Evolutionary conservation across 768 basidiomycete species (phyloP).

Genomic region (Candolleomyces eurysporus): DNA sequence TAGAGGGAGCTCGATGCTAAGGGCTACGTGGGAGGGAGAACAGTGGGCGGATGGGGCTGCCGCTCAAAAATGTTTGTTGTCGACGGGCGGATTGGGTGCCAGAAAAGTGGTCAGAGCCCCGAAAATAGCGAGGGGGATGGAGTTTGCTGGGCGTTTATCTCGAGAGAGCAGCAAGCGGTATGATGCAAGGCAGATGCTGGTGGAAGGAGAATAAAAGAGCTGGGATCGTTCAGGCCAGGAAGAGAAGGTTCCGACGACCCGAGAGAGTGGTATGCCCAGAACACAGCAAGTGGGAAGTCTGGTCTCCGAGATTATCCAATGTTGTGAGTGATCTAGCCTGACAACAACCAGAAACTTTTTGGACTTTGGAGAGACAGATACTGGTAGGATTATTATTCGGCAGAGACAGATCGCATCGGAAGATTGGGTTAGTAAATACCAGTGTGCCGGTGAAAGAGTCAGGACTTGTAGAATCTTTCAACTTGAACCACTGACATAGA

Average conservation of each 20-base stretch:
- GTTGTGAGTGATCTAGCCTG: too few species aligned
- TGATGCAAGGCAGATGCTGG: background rate
- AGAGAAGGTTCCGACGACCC: conserved; percentile 30
- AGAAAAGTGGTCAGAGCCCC: background rate
- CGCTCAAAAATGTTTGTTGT: background rate
- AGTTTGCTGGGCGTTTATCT: background rate
- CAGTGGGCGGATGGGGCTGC: conserved; percentile 8
- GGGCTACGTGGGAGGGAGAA: conserved; percentile 11
- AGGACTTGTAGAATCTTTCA: too few species aligned
- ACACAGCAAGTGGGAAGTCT: background rate
- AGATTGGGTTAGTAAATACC: too few species aligned
- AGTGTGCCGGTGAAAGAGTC: too few species aligned
- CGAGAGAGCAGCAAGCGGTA: background rate
- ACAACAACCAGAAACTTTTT: too few species aligned
- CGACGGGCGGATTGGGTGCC: background rate
- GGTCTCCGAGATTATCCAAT: conserved; percentile 18
- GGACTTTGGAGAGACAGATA: too few species aligned
- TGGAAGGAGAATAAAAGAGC: conserved; percentile 6
- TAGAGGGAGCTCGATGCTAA: conserved; percentile 12
- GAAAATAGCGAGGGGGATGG: background rate
- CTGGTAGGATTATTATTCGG: too few species aligned
- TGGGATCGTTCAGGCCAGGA: conserved; percentile 21
- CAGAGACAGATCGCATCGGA: too few species aligned
- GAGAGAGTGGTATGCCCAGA: conserved; percentile 35
- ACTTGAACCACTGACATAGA: background rate